These are phyloP conservation scores for Nitzschia palea DNA, from an alignment of 108 stramenopile genomes.

Conservation along the genomic window DNA sequence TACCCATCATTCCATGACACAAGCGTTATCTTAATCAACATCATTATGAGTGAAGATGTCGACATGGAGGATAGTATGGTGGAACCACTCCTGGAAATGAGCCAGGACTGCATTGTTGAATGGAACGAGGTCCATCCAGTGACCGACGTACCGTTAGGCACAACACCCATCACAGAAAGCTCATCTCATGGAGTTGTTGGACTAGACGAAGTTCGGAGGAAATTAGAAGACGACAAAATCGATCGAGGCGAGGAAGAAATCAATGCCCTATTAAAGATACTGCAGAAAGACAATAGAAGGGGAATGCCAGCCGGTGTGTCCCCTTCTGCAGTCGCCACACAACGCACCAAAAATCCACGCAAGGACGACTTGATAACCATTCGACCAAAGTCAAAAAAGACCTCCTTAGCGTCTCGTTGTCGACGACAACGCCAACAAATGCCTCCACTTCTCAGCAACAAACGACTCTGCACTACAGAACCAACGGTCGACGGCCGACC, in stretches of 20 bases:
- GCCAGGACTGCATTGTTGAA: conserved; percentile 37
- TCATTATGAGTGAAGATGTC: too few relatives aligned
- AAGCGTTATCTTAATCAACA: too few relatives aligned
- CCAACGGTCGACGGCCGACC: background rate
- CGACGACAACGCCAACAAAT: conserved; percentile 7
- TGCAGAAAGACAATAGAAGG: conserved; percentile 9
- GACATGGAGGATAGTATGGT: too few relatives aligned
- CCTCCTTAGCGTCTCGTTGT: conserved; percentile 11
- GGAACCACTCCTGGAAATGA: conserved; percentile 20
- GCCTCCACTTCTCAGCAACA: background rate
- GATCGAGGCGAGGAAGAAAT: conserved; percentile 16
- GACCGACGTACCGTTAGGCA: background rate
- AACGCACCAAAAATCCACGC: conserved; percentile 7
- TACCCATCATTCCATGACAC: too few relatives aligned
- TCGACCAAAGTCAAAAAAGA: too few relatives aligned
- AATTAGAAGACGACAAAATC: background rate
- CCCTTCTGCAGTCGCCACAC: background rate
- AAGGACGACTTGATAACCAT: too few relatives aligned
- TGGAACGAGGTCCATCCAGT: conserved; percentile 35
- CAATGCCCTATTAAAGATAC: conserved; percentile 10
- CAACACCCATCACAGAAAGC: too few relatives aligned
- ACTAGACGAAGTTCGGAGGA: background rate
- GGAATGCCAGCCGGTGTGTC: background rate
- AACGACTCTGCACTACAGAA: background rate
- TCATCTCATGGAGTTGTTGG: background rate